phyloP scores from a whole-genome alignment of 257 asterid species.

The Linaria vulgaris region DNA sequence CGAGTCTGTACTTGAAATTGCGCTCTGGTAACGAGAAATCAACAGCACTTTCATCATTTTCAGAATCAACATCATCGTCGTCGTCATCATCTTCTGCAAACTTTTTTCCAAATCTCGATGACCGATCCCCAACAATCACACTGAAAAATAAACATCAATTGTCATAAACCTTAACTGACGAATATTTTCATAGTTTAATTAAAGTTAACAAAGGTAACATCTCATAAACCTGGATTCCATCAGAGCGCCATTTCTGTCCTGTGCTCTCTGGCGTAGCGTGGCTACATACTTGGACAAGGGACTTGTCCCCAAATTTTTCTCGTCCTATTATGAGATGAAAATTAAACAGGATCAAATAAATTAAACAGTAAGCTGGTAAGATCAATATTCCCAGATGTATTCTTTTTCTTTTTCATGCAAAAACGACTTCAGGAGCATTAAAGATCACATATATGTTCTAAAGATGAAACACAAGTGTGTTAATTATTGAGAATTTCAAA shows the following conservation, averaged over 20 bases:
- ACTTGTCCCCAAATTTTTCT: conserved; percentile 54
- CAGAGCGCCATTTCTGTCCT: conserved; percentile 66
- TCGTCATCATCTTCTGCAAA: conserved; percentile 48
- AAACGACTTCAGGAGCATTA: no score
- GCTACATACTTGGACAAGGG: conserved; percentile 69
- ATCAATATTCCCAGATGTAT: neutral
- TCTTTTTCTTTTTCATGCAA: no score
- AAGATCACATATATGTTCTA: neutral
- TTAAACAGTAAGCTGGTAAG: neutral
- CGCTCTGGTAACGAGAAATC: conserved; percentile 47
- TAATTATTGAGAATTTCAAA: neutral
- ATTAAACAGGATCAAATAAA: neutral
- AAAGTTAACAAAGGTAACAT: neutral
- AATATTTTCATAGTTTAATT: neutral
- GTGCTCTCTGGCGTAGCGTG: conserved; percentile 60
- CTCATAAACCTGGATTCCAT: conserved; percentile 63
- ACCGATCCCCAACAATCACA: conserved; percentile 60
- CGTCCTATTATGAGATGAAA: conserved; percentile 45
- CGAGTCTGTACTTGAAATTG: conserved; percentile 44
- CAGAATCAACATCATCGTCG: conserved; percentile 48
- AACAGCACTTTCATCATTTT: conserved; percentile 38
- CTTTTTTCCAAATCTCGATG: conserved; percentile 49
- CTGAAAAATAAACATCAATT: conserved; percentile 33
- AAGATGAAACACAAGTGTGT: neutral
- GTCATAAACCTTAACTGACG: neutral